phyloP scores from a whole-genome alignment of 495 filamentous ascomycete genomes.

The Tirmania nivea region DNA sequence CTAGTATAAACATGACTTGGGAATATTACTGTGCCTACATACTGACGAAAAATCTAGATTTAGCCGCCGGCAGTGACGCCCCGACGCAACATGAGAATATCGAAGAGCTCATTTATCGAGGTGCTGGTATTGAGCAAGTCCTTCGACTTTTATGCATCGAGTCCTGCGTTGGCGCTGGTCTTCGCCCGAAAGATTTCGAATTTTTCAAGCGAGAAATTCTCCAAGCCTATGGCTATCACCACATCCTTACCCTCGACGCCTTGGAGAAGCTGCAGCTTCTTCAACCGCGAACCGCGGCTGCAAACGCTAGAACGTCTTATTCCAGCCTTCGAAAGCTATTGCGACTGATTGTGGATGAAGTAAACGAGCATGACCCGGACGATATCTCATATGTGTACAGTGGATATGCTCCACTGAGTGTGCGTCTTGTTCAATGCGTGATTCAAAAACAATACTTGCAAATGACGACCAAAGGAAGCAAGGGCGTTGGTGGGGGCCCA shows the following conservation, averaged over 20 bases:
- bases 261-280: slow-evolving; percentile 81
- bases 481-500: slow-evolving; percentile 6
- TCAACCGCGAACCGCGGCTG: slow-evolving; percentile 38
- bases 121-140: slow-evolving; percentile 52
- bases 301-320: slow-evolving; percentile 71
- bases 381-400: slow-evolving; percentile 96
- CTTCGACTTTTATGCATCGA: slow-evolving; percentile 77
- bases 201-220: slow-evolving; percentile 69
- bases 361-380: slow-evolving; percentile 87
- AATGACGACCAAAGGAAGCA: slow-evolving; percentile 6
- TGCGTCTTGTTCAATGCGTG: slow-evolving; percentile 86
- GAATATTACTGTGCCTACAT: background rate
- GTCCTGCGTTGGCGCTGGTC: slow-evolving; percentile 69
- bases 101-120: slow-evolving; percentile 78
- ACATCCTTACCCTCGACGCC: slow-evolving; percentile 68
- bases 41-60: slow-evolving; percentile 22
- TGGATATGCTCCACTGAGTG: slow-evolving; percentile 81
- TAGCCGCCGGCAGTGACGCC: slow-evolving; percentile 77
- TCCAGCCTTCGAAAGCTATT: slow-evolving; percentile 64
- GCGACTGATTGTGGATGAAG: slow-evolving; percentile 81
- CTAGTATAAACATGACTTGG: slow-evolving; percentile 1
- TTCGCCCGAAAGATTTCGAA: slow-evolving; percentile 71
- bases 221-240: slow-evolving; percentile 87
- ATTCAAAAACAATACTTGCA: slow-evolving; percentile 66
- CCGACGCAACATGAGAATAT: slow-evolving; percentile 72